These are phyloP conservation scores for Penicillium rolfsii DNA, from an alignment of 2,329 filamentous ascomycete genomes.

Conservation along the genomic window DNA sequence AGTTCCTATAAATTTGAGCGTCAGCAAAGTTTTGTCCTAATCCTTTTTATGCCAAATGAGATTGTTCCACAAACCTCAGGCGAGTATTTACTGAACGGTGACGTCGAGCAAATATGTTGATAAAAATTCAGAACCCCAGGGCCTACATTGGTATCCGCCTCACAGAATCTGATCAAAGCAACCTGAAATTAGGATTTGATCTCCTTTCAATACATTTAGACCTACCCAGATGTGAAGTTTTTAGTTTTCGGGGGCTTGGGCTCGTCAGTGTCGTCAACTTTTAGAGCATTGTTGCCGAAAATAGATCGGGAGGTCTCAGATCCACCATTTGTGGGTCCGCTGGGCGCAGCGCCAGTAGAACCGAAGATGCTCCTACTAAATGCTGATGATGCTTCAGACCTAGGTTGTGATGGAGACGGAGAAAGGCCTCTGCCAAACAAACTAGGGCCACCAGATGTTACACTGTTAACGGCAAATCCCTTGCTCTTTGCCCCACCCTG, in stretches of 20 bases:
- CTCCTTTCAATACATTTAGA: not conserved
- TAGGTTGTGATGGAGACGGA: not conserved
- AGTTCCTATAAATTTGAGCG: not conserved
- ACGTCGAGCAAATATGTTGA: not conserved
- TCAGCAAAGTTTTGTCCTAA: not conserved
- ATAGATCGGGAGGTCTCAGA: not conserved
- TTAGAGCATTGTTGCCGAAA: not conserved
- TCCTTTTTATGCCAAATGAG: not conserved
- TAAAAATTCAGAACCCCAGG: not conserved
- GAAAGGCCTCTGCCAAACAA: not conserved
- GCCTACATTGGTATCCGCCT: not conserved
- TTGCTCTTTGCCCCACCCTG: not conserved
- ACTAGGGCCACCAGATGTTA: not conserved
- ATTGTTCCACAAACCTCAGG: not conserved
- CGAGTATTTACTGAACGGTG: not conserved
- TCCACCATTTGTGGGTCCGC: not conserved
- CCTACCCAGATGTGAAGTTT: not conserved
- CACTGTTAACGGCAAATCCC: not conserved
- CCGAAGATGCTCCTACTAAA: not conserved
- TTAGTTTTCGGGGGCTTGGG: not conserved
- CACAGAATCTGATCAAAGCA: not conserved
- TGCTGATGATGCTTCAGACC: not conserved
- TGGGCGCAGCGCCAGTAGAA: not conserved
- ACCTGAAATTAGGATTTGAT: not conserved
- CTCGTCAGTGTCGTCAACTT: not conserved